Conservation (phyloP, 169 alveolate species). For the Cryptosporidium muris region DNA sequence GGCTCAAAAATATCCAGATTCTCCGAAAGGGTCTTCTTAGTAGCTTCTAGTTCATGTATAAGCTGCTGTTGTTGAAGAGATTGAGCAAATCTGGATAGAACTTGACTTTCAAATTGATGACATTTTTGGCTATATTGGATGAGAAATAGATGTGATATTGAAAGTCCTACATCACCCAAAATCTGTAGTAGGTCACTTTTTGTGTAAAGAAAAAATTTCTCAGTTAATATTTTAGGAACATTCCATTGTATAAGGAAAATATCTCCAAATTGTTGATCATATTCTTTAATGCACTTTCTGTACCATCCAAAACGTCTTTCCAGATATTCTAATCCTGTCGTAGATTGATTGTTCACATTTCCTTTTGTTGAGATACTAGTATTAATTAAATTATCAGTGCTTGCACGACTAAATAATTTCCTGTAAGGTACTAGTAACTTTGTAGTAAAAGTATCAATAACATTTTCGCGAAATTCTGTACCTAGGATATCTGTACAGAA, state of each 20-base stretch:
- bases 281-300: constrained; percentile 51
- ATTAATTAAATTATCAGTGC: constrained; percentile 8
- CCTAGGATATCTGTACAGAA: constrained; percentile 52
- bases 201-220: constrained; percentile 20
- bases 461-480: constrained; percentile 18
- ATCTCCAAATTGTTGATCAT: constrained; percentile 68
- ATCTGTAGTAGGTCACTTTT: constrained; percentile 26
- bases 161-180: constrained; percentile 51
- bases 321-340: constrained; percentile 21
- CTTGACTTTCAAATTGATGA: constrained; percentile 39
- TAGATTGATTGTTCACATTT: not conserved
- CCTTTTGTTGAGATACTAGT: constrained; percentile 11
- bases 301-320: constrained; percentile 70
- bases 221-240: constrained; percentile 11
- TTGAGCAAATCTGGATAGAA: constrained; percentile 37
- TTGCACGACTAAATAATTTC: constrained; percentile 12
- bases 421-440: constrained; percentile 39
- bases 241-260: constrained; percentile 46
- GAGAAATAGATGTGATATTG: not conserved
- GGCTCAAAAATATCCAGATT: not conserved
- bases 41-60: constrained; percentile 21
- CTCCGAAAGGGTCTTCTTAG: not conserved
- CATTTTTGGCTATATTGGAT: constrained; percentile 43
- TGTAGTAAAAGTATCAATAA: constrained; percentile 22
- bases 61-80: constrained; percentile 21